Base-by-base conservation (phyloP, 495 filamentous ascomycete genomes). In the Xylaria sp. region DNA sequence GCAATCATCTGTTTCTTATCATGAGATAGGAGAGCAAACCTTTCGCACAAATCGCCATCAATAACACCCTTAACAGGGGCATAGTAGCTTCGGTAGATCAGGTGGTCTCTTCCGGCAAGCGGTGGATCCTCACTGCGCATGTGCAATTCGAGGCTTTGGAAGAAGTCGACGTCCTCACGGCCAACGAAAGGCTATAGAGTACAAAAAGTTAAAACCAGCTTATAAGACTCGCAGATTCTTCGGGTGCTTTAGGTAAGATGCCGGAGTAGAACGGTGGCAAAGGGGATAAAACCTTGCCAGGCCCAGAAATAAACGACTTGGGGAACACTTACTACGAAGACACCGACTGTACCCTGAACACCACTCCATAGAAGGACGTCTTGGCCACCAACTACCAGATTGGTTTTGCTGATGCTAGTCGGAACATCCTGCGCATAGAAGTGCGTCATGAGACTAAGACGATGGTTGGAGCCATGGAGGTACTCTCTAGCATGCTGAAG, bases 11-110 rank as follows among this genome's bases (percentile, higher is more conserved):
- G 90, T 86, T 97, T 97, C 82, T 91, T 93, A 76, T 97, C 94
- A 71, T 88, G 91, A 41, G 91, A 86, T 71, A 98, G 82, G 59
- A 94, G 79, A 63, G 91, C 88, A 79, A 93, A 99, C 76, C 93
- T 87, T 85, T 99, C 97, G 77, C 95, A 97, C 71, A 99, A 84
- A 84, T 99, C 97, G n/a, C 97, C 97, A 80, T 99, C 97, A 77
- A 99, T 97, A 35, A 97, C 90, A 0, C 93, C 93, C 86, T 99
- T 99, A 17, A 96, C 93, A 1, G 97, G 97, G n/a, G 92, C 93
- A 78, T 99, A 98, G 78, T 98, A 99, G 57, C 94, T 89, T 66
- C 97, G 86, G 76, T 97, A 99, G 58, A 97, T 95, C 37, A 99
- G 81, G 80, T 99, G 96, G 79, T 98, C 97, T 69, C 97, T 88